Base-by-base conservation (phyloP, 495 filamentous ascomycete species). In the Hyaloscypha hepaticicola region DNA sequence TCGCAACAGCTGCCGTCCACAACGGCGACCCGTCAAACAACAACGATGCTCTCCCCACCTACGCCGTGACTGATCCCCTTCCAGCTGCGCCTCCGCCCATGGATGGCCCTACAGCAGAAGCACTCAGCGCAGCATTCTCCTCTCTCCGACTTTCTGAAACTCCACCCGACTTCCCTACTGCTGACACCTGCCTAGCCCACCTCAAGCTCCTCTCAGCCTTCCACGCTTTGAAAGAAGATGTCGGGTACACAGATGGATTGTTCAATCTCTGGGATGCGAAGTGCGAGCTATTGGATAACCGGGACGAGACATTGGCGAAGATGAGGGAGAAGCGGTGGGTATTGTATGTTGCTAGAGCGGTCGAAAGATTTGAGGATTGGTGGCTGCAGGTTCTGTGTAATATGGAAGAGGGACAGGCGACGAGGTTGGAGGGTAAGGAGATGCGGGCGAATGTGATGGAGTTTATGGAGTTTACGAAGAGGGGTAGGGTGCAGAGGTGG, bases 241-340 rank as follows among this genome's bases (percentile, higher is more conserved):
- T 92, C 29, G 82, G 83, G 2, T 87, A 82, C 48, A 82, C 74
- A 5, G 85, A 90, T 67, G 84, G 85, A 1, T 76, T 92, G 5
- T 93, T 86, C 72, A 84, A 83, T 5, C 78, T 94, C 45, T 76
- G 76, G 61, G 85, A 90, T 64, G 69, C 77, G 1, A 76, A 70
- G 24, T 77, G 76, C 49, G 31, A 74, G 64, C 63, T 73, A 27
- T 62, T 67, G 28, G 58, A 70, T 1, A 61, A 64, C 2, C 68
- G 67, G 34, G 70, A 76, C 45, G 66, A 70, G 25, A 65, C 69
- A 11, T 70, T 85, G 11, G 82, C 82, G 41, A 75, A 76, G 33
- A 80, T 93, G 33, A 78, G 85, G 33, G 90, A 96, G 76, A 93
- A 93, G 77, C 79, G 90, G 72, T 96, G 92, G 92, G 83, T 83